Base-by-base conservation (phyloP, 257 asterid genomes). In the Verbena officinalis region DNA sequence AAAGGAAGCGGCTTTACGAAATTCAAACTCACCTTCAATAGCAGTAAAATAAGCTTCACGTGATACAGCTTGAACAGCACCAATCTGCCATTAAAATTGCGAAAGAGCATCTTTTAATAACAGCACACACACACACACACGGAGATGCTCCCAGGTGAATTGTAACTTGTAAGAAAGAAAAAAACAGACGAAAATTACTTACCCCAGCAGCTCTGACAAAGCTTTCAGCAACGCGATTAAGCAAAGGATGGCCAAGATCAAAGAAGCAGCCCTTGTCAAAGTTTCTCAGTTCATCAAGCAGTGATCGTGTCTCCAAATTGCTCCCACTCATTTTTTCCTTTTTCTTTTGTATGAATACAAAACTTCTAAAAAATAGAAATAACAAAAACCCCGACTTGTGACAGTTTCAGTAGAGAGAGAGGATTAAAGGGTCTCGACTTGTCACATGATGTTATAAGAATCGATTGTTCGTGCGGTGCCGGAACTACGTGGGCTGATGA, bases 131-230 rank as follows among this genome's bases (percentile, higher is more conserved):
- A 22, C 4, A 48, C 11, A 36, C 3, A 22, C 13, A 9, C 49
- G 12, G 4, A 36, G 8, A 36, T 9, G 7, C 40, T 2, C 40
- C 3, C 40, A 36, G 8, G 11, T 9, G 11, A 1, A 36, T 36
- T 36, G 11, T 36, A 9, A 4, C 3, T 27, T 27, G 0, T 20
- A 16, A 40, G 20, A 39, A 53, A n/a, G 45, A 39, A 15, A 9
- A 15, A 10, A 7, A 22, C 16, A 27, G 1, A n/a, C n/a, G n/a
- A 21, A 4, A 16, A 20, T 55, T 8, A 43, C 1, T 7, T 64
- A 86, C 95, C 88, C 94, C 96, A 14, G 96, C 96, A 16, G 96
- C 95, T 68, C 83, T 89, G 68, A 89, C 85, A 39, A 91, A 91
- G 75, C 85, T 86, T 43, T 91, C 92, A 27, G 95, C 80, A 22